These are phyloP conservation scores for Claviceps fusiformis DNA, from an alignment of 2,329 filamentous ascomycete species.

Conservation along the genomic window DNA sequence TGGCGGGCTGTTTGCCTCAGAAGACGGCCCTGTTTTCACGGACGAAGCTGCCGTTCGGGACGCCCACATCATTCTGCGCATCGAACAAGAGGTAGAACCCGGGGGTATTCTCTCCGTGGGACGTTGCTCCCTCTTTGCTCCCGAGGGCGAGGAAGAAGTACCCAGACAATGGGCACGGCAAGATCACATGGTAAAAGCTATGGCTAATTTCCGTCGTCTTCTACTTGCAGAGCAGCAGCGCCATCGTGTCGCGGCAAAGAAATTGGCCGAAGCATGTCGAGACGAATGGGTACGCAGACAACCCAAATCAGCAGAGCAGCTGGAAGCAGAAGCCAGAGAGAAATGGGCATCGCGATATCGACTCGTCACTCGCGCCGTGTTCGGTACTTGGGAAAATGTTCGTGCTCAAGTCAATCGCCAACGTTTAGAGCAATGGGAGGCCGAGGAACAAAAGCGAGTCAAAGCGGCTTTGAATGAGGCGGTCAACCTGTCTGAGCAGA, in stretches of 20 bases:
- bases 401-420: slow-evolving; percentile 45
- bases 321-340: slow-evolving; percentile 63
- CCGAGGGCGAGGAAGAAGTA: slow-evolving; percentile 60
- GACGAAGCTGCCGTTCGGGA: slow-evolving; percentile 53
- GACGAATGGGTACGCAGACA: slow-evolving; percentile 63
- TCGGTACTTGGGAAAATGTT: slow-evolving; percentile 52
- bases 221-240: slow-evolving; percentile 66
- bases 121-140: slow-evolving; percentile 57
- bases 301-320: slow-evolving; percentile 65
- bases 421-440: slow-evolving; percentile 49
- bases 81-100: slow-evolving; percentile 59
- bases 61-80: slow-evolving; percentile 51
- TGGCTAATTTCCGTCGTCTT: slow-evolving; percentile 66
- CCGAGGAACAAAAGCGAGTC: slow-evolving; percentile 48
- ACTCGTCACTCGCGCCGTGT: slow-evolving; percentile 46
- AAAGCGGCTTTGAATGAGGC: slow-evolving; percentile 60
- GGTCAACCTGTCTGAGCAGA: slow-evolving; percentile 56
- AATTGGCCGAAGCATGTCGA: slow-evolving; percentile 62
- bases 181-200: slow-evolving; percentile 73
- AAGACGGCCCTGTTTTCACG: slow-evolving; percentile 44
- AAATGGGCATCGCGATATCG: slow-evolving; percentile 57
- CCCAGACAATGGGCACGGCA: slow-evolving; percentile 71
- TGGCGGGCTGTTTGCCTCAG: slow-evolving; percentile 40
- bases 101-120: slow-evolving; percentile 63
- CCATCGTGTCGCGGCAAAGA: slow-evolving; percentile 66